phyloP scores from a whole-genome alignment of 805 yeast genomes.

The Wickerhamomyces ciferrii region DNA sequence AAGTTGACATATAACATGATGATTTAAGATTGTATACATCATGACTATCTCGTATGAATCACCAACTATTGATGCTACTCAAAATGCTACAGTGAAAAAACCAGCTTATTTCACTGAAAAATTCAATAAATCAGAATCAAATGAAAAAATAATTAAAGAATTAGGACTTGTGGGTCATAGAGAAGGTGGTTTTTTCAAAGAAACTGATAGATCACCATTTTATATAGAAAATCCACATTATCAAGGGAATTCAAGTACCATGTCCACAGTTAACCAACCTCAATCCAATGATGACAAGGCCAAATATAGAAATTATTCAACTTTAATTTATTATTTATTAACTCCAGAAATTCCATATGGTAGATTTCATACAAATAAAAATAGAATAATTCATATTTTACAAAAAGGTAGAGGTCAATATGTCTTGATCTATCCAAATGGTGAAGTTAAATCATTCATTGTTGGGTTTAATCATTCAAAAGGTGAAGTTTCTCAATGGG shows the following conservation, averaged over 20 bases:
- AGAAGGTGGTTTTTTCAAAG: constrained; percentile 55
- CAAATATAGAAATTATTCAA: constrained; percentile 35
- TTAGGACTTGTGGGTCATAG: constrained; percentile 37
- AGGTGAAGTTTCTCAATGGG: constrained; percentile 56
- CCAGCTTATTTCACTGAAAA: constrained; percentile 7
- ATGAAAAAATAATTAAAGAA: constrained; percentile 29
- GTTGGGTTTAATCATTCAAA: constrained; percentile 44
- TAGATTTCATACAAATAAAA: constrained; percentile 42
- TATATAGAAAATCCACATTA: constrained; percentile 34
- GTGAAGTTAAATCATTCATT: constrained; percentile 39
- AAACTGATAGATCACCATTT: constrained; percentile 49
- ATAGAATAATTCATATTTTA: constrained; percentile 50
- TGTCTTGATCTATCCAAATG: constrained; percentile 47
- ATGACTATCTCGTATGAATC: too few relatives aligned
- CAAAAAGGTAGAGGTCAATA: constrained; percentile 54
- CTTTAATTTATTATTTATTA: constrained; percentile 47
- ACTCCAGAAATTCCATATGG: constrained; percentile 48
- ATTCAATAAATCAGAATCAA: constrained; percentile 10
- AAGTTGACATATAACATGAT: too few relatives aligned
- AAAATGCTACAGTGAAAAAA: background rate
- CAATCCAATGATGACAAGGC: constrained; percentile 1
- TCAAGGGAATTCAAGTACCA: background rate
- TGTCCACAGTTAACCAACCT: background rate
- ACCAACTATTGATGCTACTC: constrained; percentile 10
- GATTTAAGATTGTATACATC: too few relatives aligned